These are phyloP conservation scores for Nematocida major DNA, from an alignment of 371 early-diverging fungal genomes.

Conservation along the genomic window DNA sequence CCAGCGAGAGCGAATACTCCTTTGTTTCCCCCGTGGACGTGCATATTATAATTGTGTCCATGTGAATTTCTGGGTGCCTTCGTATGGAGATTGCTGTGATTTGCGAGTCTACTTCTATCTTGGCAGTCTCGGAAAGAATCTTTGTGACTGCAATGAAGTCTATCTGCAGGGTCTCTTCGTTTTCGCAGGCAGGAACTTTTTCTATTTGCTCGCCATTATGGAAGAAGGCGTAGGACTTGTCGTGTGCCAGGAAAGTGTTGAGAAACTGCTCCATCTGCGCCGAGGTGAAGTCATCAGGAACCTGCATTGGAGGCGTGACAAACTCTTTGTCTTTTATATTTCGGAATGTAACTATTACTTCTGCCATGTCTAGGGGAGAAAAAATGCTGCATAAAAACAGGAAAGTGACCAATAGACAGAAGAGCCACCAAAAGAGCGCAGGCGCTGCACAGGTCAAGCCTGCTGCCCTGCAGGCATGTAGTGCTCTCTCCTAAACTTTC, in stretches of 20 bases:
- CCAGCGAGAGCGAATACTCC: conserved; percentile 29
- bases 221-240: conserved; percentile 51
- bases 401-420: not conserved
- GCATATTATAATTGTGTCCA: conserved; percentile 39
- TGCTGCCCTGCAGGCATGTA: too few species aligned
- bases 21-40: conserved; percentile 23
- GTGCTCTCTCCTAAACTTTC: too few species aligned
- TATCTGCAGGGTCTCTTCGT: conserved; percentile 19
- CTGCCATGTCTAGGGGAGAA: conserved; percentile 9
- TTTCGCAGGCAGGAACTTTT: conserved; percentile 1
- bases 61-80: conserved; percentile 34
- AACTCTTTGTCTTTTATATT: conserved; percentile 47
- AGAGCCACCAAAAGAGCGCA: not conserved
- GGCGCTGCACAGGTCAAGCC: too few species aligned
- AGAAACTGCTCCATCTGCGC: conserved; percentile 47
- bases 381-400: conserved; percentile 3
- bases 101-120: conserved; percentile 9
- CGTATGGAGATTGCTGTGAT: conserved; percentile 44
- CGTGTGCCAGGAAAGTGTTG: conserved; percentile 5
- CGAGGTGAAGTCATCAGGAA: not conserved
- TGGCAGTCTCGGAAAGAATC: conserved; percentile 23
- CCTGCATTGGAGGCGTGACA: conserved; percentile 42
- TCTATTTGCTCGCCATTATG: conserved; percentile 39
- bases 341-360: conserved; percentile 35
- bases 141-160: conserved; percentile 49